Evolutionary conservation across 371 early-diverging fungal species (phyloP).

Genomic region (Actinomortierella wolfii): DNA sequence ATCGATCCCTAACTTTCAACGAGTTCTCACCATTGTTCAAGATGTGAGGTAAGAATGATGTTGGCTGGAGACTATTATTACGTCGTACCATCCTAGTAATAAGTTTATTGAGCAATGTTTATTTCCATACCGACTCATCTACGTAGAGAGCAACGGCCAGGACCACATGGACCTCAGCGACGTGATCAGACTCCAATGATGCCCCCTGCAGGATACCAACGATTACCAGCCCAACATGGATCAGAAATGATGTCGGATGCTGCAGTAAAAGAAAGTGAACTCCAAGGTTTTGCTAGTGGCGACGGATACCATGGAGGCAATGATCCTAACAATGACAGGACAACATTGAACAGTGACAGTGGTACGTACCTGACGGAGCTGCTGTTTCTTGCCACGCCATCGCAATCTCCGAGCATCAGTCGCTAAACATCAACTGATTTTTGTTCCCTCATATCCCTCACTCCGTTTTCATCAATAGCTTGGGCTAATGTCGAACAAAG

Average conservation of each 20-base stretch:
- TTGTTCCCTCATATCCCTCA: neutral
- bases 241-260: constrained; percentile 34
- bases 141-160: constrained; percentile 11
- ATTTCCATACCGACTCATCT: no score
- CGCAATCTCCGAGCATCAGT: no score
- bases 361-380: neutral
- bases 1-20: constrained; percentile 38
- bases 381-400: no score
- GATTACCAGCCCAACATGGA: constrained; percentile 19
- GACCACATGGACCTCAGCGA: neutral
- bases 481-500: constrained; percentile 33
- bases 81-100: neutral
- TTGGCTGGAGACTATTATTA: neutral
- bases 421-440: neutral
- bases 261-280: constrained; percentile 12
- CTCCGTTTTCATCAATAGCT: constrained; percentile 9
- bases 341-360: neutral
- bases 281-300: constrained; percentile 20
- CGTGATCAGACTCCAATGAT: constrained; percentile 15
- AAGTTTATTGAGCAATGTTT: no score
- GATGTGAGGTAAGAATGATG: constrained; percentile 24
- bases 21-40: constrained; percentile 36
- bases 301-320: constrained; percentile 40
- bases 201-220: constrained; percentile 23
- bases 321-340: constrained; percentile 23